Evolutionary conservation across 176 grass and related monocot genomes (phyloP).

Genomic region (Avena eriantha): DNA sequence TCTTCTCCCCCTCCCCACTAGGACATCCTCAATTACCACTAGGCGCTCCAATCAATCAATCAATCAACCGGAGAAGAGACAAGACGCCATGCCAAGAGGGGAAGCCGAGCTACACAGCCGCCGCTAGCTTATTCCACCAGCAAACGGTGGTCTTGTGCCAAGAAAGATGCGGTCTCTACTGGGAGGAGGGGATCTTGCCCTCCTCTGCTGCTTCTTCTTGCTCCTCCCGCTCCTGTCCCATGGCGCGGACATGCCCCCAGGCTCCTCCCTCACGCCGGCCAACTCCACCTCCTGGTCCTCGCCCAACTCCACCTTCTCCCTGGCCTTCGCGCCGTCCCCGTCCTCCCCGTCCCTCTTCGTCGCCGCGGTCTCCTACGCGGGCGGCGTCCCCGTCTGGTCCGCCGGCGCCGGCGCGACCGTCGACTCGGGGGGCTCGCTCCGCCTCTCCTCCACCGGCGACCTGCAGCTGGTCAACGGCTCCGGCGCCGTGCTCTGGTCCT

Average conservation of each 20-base stretch:
- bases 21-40: not conserved
- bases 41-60: not conserved
- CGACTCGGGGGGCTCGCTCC: conserved; percentile 69
- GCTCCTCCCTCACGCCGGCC: conserved; percentile 58
- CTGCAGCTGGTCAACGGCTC: conserved; percentile 80
- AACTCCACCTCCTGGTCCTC: conserved; percentile 52
- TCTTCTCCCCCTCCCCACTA: not conserved
- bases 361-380: conserved; percentile 67
- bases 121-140: not conserved
- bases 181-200: conserved; percentile 1
- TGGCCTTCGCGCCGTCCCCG: conserved; percentile 68
- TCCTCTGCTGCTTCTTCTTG: conserved; percentile 29
- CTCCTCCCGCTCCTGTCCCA: conserved; percentile 41
- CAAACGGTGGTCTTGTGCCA: not conserved
- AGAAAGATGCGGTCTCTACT: conserved; percentile 53
- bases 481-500: conserved; percentile 70
- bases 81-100: conserved; percentile 32
- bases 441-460: conserved; percentile 64
- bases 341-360: conserved; percentile 64
- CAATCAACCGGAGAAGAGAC: not conserved
- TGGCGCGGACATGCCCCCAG: conserved; percentile 63
- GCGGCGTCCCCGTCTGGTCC: conserved; percentile 63
- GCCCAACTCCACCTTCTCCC: conserved; percentile 50
- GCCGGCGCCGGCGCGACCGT: conserved; percentile 50
- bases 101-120: conserved; percentile 3